Percentiles rank a stretch among this genome's conserved stretches.
Conservation (phyloP, 2,329 filamentous ascomycete species). For the Septoria petroselini region DNA sequence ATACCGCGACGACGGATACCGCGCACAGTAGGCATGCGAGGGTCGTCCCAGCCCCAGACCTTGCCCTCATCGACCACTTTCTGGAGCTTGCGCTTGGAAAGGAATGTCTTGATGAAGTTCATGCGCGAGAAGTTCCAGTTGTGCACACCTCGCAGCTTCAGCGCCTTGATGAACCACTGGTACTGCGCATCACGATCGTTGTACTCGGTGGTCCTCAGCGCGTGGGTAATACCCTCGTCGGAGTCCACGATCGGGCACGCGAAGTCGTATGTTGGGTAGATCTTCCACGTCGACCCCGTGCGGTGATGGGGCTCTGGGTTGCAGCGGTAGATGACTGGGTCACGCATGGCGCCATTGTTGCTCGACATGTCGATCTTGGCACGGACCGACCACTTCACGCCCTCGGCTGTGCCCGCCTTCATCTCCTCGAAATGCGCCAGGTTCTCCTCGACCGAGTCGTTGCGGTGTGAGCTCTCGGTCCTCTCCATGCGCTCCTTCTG, state of each 20-base stretch:
- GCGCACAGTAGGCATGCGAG: conserved; percentile 79
- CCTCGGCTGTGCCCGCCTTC: conserved; percentile 78
- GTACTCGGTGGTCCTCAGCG: conserved; percentile 80
- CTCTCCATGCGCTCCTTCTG: conserved; percentile 78
- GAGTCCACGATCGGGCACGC: conserved; percentile 79
- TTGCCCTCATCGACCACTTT: conserved; percentile 74
- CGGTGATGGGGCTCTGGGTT: conserved; percentile 72
- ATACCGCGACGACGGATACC: conserved; percentile 75
- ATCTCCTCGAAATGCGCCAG: conserved; percentile 87
- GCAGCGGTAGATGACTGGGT: conserved; percentile 96
- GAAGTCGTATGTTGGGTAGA: conserved; percentile 85
- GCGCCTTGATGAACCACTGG: conserved; percentile 75
- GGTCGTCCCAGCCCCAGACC: conserved; percentile 83
- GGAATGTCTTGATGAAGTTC: conserved; percentile 78
- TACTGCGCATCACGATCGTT: conserved; percentile 84
- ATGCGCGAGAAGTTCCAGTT: conserved; percentile 84
- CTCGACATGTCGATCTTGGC: conserved; percentile 91
- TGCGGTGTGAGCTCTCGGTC: conserved; percentile 75
- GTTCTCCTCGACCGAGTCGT: conserved; percentile 76
- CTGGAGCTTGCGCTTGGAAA: conserved; percentile 82
- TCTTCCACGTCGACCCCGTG: conserved; percentile 76
- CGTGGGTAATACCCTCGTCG: conserved; percentile 78
- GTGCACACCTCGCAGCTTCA: conserved; percentile 71
- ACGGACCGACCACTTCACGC: conserved; percentile 82
- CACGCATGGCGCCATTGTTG: conserved; percentile 91